Base-by-base conservation (phyloP, 1,284 basidiomycete genomes). In the Ganoderma leucocontextum region DNA sequence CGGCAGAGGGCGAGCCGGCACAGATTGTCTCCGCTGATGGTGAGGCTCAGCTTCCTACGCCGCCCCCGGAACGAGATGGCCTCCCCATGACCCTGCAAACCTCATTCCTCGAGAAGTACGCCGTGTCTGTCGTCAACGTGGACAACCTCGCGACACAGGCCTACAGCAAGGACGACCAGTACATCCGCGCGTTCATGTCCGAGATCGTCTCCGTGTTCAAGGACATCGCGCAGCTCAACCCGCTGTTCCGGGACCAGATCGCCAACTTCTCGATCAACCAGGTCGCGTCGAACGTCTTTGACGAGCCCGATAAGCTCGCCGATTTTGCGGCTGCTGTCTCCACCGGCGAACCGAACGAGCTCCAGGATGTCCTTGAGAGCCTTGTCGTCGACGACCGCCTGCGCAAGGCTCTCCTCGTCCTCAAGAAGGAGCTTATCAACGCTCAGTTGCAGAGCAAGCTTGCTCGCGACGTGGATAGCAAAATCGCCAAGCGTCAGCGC, bases 371-470 rank as follows among this genome's bases (percentile, higher is more conserved):
- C 0, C 86, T 99, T 39, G 96, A 98, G 80, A 91, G 91, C 69
- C 86, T 95, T 25, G 87, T 89, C 13, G 91, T 99, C 49, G 94
- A 96, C 70, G 97, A 98, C 72, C 87, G 98, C 15, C 84, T 99
- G 25, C 92, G 95, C 71, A 97, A 97, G 80, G 93, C 96, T 0
- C 84, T 99, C 12, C 82, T 97, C 35, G 96, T 99, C 1, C 87
- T 99, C 73, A 99, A 99, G 87, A 99, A 99, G 83, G 97, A 99
- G 81, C 88, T 99, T 44, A 98, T 99, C 82, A 99, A 98, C 76
- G 96, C 96, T 0, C 96, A 99, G 80, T 83, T 99, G 58, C 97
- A 99, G 82, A 92, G 89, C 79, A 98, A 98, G 83, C 94, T 99
- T 69, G 92, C 93, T 15, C 89, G 95, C 52, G 97, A 99, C 75